Evolutionary conservation across 441 rosid genomes (phyloP).

Genomic region (Bruguiera hainesii): DNA sequence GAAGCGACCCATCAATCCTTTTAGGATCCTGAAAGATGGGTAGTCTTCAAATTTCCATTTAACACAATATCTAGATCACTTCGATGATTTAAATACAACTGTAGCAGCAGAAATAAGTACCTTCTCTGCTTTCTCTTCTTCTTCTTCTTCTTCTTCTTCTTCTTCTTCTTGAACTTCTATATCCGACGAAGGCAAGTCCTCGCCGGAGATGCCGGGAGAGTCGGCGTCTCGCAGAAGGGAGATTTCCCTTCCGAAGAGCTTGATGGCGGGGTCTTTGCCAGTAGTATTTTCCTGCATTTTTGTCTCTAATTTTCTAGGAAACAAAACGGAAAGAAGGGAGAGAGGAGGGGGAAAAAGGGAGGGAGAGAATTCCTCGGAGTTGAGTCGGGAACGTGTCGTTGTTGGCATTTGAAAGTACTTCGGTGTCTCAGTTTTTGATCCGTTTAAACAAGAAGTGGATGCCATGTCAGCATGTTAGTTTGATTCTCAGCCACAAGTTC

Average conservation of each 20-base stretch:
- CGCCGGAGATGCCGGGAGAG: constrained; percentile 15
- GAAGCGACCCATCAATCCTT: constrained; percentile 24
- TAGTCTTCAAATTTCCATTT: constrained; percentile 18
- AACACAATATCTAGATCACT: background rate
- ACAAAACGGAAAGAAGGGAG: constrained; percentile 18
- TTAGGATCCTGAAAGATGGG: constrained; percentile 23
- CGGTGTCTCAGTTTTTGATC: constrained; percentile 50
- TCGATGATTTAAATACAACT: background rate
- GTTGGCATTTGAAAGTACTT: constrained; percentile 22
- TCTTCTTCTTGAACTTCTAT: constrained; percentile 5
- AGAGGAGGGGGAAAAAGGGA: constrained; percentile 21
- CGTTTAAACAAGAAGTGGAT: constrained; percentile 55
- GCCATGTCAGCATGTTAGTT: constrained; percentile 62
- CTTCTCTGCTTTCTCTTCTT: constrained; percentile 37
- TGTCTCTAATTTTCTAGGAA: constrained; percentile 34
- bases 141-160: constrained; percentile 16
- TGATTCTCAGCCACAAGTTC: constrained; percentile 89
- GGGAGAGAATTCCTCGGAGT: background rate
- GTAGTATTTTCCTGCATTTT: constrained; percentile 18
- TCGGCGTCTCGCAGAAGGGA: constrained; percentile 36
- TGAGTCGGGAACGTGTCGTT: constrained; percentile 1
- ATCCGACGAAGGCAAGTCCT: constrained; percentile 8
- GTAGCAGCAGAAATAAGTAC: constrained; percentile 23
- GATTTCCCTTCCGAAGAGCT: constrained; percentile 76
- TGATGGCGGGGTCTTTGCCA: constrained; percentile 59